Evolutionary conservation across 441 rosid species (phyloP).

Genomic region (Pelargonium myrrhifolium): DNA sequence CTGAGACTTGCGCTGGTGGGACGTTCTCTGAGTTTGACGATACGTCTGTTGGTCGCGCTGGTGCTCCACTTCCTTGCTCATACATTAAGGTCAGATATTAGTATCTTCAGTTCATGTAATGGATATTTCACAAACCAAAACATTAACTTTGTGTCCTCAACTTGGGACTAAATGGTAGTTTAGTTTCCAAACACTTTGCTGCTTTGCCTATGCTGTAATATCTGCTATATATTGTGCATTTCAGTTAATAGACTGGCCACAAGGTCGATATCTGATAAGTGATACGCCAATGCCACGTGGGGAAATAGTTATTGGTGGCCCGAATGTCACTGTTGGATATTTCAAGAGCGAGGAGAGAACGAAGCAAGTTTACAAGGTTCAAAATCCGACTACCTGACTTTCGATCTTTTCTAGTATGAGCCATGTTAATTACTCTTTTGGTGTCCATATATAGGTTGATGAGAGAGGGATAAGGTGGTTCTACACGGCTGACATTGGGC

Average conservation of each 20-base stretch:
- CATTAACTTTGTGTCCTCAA: neutral
- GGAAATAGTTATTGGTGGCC: conserved; percentile 93
- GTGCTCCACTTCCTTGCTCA: conserved; percentile 92
- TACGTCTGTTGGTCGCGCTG: conserved; percentile 92
- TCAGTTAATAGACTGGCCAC: conserved; percentile 96
- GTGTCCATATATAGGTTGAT: conserved; percentile 47
- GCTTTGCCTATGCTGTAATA: neutral
- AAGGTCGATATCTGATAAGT: conserved; percentile 71
- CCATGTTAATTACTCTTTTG: neutral
- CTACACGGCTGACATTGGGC: conserved; percentile 92
- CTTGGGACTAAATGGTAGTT: neutral
- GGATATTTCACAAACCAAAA: neutral
- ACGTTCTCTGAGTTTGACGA: conserved; percentile 95
- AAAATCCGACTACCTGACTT: conserved; percentile 4
- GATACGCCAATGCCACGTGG: conserved; percentile 94
- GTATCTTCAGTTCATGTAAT: neutral
- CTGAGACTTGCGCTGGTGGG: conserved; percentile 98
- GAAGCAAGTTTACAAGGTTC: conserved; percentile 78
- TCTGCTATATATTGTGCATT: conserved; percentile 16
- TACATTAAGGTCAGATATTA: conserved; percentile 58
- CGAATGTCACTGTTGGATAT: conserved; percentile 81
- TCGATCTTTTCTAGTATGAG: conserved; percentile 6
- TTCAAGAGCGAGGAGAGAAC: conserved; percentile 88
- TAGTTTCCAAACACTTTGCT: neutral
- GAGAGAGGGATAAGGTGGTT: conserved; percentile 94